These are phyloP conservation scores for Paracoccidioides lutzii DNA, from an alignment of 2,329 filamentous ascomycete genomes.

Conservation along the genomic window DNA sequence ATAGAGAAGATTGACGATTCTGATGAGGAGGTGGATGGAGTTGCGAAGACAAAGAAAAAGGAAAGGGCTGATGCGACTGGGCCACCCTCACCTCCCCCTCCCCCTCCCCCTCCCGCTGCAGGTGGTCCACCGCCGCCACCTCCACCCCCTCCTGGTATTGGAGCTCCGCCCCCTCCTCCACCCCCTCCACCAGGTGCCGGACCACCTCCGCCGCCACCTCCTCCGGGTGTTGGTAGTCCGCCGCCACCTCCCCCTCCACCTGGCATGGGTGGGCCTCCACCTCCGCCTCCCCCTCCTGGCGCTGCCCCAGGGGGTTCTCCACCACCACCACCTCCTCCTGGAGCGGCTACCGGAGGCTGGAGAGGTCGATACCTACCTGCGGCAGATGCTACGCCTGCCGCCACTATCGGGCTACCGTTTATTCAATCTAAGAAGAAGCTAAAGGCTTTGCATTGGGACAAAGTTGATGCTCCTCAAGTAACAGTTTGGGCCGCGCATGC, in stretches of 20 bases:
- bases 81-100: slow-evolving; percentile 37
- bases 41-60: slow-evolving; percentile 28
- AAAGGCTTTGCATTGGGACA: slow-evolving; percentile 98
- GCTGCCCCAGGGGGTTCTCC: slow-evolving; percentile 25
- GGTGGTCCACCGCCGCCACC: slow-evolving; percentile 23
- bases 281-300: slow-evolving; percentile 26
- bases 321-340: slow-evolving; percentile 24
- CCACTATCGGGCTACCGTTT: slow-evolving; percentile 58
- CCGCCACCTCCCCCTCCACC: slow-evolving; percentile 36
- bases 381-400: slow-evolving; percentile 37
- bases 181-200: slow-evolving; percentile 33
- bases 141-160: slow-evolving; percentile 26
- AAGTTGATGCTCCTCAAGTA: slow-evolving; percentile 81
- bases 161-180: slow-evolving; percentile 33
- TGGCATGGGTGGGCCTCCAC: slow-evolving; percentile 28
- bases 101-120: slow-evolving; percentile 33
- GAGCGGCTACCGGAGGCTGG: slow-evolving; percentile 31
- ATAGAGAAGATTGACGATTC: slow-evolving; percentile 62
- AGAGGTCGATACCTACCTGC: slow-evolving; percentile 62
- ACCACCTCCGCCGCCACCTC: slow-evolving; percentile 31
- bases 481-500: slow-evolving; percentile 87
- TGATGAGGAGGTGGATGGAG: slow-evolving; percentile 37
- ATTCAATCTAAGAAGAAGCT: slow-evolving; percentile 97
- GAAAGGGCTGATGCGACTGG: slow-evolving; percentile 17
- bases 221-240: slow-evolving; percentile 25